Evolutionary conservation across 2,329 filamentous ascomycete species (phyloP), one percentile per base, ranked within the genome.

Genomic region (Elsinoe perseae): DNA sequence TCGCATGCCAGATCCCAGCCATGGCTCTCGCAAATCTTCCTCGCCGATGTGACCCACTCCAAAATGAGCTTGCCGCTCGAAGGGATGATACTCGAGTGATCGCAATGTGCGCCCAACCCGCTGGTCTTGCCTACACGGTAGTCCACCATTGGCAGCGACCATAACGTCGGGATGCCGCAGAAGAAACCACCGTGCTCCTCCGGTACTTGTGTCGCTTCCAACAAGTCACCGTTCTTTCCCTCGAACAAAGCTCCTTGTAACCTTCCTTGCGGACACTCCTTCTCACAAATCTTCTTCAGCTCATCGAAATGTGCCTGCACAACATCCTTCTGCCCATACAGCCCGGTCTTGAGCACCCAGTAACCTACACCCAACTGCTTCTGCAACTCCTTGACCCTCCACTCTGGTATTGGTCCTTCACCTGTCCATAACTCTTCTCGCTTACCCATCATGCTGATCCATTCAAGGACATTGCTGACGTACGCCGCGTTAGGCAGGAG

Each of bases 401-500:
- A 76, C 50, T 75, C 72, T 0, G 75, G 75, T 12, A 77, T 75
- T 0, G 74, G 68, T 0, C 71, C 73, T 3, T 71, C 64, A 21
- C 72, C 69, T 8, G 68, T 63, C 74, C 74, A 77, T 56, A 72
- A 71, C 7, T 75, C 72, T 54, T 71, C 70, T 4, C 74, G 68
- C 48, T 69, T 67, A 4, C 72, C 74, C 50, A 71, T 65, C 63
- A 77, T 72, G 16, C 71, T 70, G 1, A 74, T 65, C 69, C 72
- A 74, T 61, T 77, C 75, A n/a, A 72, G 70, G 20, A 77, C 62
- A 48, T 74, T 74, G 56, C 72, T 73, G 10, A 76, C 72, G 59
- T 76, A 76, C 23, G 75, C 70, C 16, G 71, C 70, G 40, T 69
- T 72, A 0, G 73, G 71, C 9, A 77, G 61, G 4, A 72, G 67